Evolutionary conservation across 768 basidiomycete species (phyloP), one percentile per base, ranked within the genome.

Genomic region (Lactarius quietus): DNA sequence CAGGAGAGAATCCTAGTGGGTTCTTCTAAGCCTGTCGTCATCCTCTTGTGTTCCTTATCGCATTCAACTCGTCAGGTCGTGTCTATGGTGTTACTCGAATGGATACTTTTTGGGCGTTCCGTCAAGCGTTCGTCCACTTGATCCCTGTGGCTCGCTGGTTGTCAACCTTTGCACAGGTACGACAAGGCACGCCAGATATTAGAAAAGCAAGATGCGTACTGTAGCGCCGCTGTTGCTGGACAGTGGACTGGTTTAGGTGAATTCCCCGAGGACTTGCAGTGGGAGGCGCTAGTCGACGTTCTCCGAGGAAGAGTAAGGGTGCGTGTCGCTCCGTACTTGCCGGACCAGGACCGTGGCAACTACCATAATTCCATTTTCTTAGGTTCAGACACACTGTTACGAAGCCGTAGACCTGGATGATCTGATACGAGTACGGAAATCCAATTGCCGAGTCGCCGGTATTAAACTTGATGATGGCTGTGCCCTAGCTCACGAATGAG

Each of bases 221-320:
- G 89, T 70, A 71, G 77, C 2, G 76, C 78, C 51, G 86, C 81
- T 4, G 66, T 80, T 12, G 71, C 76, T 6, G 79, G 81, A 3
- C 72, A 82, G n/a, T 84, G 82, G 83, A 72, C 75, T 0, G 78
- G 76, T 9, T 74, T 86, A 48, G 82, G 78, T 57, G 82, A 81
- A 33, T 89, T 88, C 72, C 90, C 90, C 0, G 82, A 90, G 54
- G 83, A 83, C 54, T 78, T 92, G 18, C 83, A 90, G 71, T 91
- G 89, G 90, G 90, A 92, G 71, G 83, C 88, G 1, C 76, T 92
- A 26, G 87, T 89, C 0, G 90, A 92, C 71, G 88, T 92, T 1
- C 74, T 93, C 8, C 79, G 92, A 68, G 92, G 92, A 17, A 82
- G 83, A 61, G 89, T 91, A 55, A 93, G 89, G 79, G 88, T 87